These are phyloP conservation scores for Aristolochia fimbriata DNA, from an alignment of 164 flowering plant genomes.

Conservation along the genomic window DNA sequence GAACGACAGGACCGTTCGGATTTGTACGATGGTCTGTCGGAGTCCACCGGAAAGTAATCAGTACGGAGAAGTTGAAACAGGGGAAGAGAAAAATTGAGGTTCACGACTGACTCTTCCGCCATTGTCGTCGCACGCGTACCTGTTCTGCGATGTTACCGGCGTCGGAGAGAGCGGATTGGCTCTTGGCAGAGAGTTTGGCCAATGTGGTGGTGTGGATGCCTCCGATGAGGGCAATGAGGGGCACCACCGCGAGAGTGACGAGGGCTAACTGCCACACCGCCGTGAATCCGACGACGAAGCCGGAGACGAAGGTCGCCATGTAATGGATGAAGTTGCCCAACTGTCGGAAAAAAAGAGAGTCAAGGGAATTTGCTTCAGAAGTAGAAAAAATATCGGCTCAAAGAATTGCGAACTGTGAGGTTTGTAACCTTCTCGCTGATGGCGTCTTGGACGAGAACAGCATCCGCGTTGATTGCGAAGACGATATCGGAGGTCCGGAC, in stretches of 20 bases:
- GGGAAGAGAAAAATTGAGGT: not conserved
- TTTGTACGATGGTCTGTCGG: conserved; percentile 80
- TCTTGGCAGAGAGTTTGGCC: conserved; percentile 67
- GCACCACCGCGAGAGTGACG: conserved; percentile 90
- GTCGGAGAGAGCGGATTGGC: conserved; percentile 77
- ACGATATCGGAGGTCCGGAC: conserved; percentile 90
- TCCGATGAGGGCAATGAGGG: conserved; percentile 89
- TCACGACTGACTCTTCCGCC: no score
- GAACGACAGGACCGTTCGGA: conserved; percentile 71
- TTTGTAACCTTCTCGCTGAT: conserved; percentile 97
- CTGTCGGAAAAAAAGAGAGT: conserved; percentile 23
- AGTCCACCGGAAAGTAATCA: not conserved
- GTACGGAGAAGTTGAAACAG: not conserved
- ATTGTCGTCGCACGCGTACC: no score
- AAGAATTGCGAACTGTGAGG: no score
- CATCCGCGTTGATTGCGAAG: conserved; percentile 82
- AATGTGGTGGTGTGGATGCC: conserved; percentile 66
- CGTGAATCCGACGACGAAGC: conserved; percentile 91
- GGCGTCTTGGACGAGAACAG: conserved; percentile 94
- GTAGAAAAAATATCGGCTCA: not conserved
- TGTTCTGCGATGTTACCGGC: conserved; percentile 93
- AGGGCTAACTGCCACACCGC: conserved; percentile 94
- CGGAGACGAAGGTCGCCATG: conserved; percentile 90
- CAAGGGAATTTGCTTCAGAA: not conserved
- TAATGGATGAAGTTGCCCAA: conserved; percentile 94